Percentiles rank a stretch among this genome's conserved stretches.
These are phyloP conservation scores for Suillus decipiens DNA, from an alignment of 768 basidiomycete genomes.

Conservation along the genomic window DNA sequence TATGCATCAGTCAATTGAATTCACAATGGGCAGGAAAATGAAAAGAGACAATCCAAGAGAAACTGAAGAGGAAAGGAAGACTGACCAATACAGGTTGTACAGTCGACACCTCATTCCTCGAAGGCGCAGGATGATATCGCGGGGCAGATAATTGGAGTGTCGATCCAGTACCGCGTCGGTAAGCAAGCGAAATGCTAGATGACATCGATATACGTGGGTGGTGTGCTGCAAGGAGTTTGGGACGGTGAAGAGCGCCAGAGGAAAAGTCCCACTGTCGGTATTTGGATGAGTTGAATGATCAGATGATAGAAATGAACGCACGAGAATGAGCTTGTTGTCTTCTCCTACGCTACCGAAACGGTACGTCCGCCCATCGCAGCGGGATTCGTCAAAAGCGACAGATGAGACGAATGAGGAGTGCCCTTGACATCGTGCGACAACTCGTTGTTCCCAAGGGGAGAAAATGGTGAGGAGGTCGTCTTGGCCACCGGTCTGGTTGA, in stretches of 20 bases:
- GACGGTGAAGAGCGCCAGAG: slow-evolving; percentile 85
- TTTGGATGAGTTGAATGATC: background rate
- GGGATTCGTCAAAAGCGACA: slow-evolving; percentile 87
- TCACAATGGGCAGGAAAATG: background rate
- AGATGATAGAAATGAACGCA: slow-evolving; percentile 35
- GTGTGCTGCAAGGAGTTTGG: slow-evolving; percentile 71
- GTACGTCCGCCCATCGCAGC: slow-evolving; percentile 88
- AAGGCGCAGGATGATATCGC: slow-evolving; percentile 86
- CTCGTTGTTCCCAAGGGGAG: slow-evolving; percentile 91
- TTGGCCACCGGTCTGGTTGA: slow-evolving; percentile 84
- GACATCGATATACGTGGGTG: slow-evolving; percentile 78
- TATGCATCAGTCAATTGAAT: slow-evolving; percentile 2
- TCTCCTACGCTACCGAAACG: slow-evolving; percentile 96
- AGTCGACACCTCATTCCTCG: slow-evolving; percentile 85
- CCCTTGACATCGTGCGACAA: slow-evolving; percentile 95
- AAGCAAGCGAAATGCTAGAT: slow-evolving; percentile 73
- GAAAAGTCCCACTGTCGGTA: slow-evolving; percentile 87
- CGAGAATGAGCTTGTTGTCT: slow-evolving; percentile 92
- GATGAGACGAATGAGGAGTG: slow-evolving; percentile 93
- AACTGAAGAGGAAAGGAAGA: slow-evolving; percentile 14
- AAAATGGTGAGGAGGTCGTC: slow-evolving; percentile 95
- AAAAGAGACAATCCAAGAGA: background rate
- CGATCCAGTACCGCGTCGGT: slow-evolving; percentile 59
- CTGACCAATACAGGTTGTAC: slow-evolving; percentile 88
- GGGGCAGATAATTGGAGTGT: slow-evolving; percentile 54